Evolutionary conservation across 2,329 filamentous ascomycete species (phyloP), one percentile per base, ranked within the genome.

Genomic region (Uncinocarpus reesii): DNA sequence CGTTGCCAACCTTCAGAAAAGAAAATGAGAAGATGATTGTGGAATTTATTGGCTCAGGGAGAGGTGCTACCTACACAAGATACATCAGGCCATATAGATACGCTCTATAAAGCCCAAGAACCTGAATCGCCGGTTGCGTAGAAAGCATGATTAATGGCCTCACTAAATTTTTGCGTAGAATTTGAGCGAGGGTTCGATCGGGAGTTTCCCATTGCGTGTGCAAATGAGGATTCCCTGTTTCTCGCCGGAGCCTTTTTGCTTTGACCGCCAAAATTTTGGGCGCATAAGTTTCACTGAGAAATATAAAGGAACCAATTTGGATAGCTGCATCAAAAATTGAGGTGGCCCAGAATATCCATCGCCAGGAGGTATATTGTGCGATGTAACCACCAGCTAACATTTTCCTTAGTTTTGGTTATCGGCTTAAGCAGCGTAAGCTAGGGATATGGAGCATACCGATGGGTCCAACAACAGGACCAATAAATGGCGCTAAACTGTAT

Each of bases 341-440:
- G 0, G 80, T 83, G 0, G 78, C 71, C 65, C 76, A 84, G 66
- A 86, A 87, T 6, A 79, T 76, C 83, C 83, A 87, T 32, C 82
- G 74, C 84, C 84, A 87, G 1, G 74, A 79, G 6, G 74, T 77
- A 68, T 75, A 52, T 56, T 81, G 66, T 0, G 79, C 71, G 20
- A 85, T 79, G 59, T 80, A 84, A 0, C 78, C 80, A 7, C 80
- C 81, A 0, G 74, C 73, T 53, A 49, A 37, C 4, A 21, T 13
- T 26, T 7, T 11, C 23, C 16, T 45, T 50, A 48, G 1, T 29
- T 16, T 38, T 15, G 10, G n/a, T n/a, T n/a, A n/a, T n/a, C n/a
- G n/a, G n/a, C n/a, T n/a, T n/a, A 16, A 4, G 7, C 7, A 18
- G 32, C 7, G 13, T 34, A 15, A 23, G 13, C 6, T 23, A 34